A percentile compares a stretch with the other conserved stretches of the same genome.
phyloP scores from a whole-genome alignment of 1,284 basidiomycete species.

The Ceratobasidium sp. region DNA sequence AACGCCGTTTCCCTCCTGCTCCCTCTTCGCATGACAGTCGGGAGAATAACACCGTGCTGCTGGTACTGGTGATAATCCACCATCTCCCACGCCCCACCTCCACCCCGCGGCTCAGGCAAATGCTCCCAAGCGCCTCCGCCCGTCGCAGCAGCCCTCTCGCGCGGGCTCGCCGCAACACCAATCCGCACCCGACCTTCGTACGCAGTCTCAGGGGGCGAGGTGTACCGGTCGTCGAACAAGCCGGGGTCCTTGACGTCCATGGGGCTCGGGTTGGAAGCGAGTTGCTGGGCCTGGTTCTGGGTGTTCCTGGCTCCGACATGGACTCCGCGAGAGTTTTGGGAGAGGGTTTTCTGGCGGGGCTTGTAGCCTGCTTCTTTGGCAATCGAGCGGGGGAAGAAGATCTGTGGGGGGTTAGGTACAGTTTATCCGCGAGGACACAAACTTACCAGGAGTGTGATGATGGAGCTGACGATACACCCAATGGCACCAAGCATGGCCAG shows the following conservation, averaged over 20 bases:
- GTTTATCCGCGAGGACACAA: background rate
- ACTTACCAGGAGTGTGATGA: conserved; percentile 72
- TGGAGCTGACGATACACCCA: conserved; percentile 74
- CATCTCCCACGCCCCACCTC: conserved; percentile 30
- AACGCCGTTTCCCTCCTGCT: conserved; percentile 10
- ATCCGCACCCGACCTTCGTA: background rate
- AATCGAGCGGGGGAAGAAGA: conserved; percentile 42
- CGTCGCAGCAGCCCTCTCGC: conserved; percentile 17
- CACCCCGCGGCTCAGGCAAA: background rate
- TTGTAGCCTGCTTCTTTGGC: conserved; percentile 36
- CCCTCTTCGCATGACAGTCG: conserved; percentile 7
- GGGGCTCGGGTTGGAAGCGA: background rate
- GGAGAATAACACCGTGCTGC: conserved; percentile 31
- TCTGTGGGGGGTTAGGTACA: conserved; percentile 3
- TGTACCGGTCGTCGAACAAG: conserved; percentile 1
- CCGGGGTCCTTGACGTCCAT: conserved; percentile 24
- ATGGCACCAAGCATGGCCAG: conserved; percentile 70
- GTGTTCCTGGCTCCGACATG: conserved; percentile 12
- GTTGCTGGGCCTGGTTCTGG: conserved; percentile 12
- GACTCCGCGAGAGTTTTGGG: conserved; percentile 16
- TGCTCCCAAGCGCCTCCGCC: conserved; percentile 24
- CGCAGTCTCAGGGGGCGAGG: conserved; percentile 1
- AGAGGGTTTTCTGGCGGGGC: conserved; percentile 23
- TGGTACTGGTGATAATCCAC: conserved; percentile 30
- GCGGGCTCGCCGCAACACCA: background rate